These are phyloP conservation scores for Seminavis robusta DNA, from an alignment of 108 stramenopile genomes.

Conservation along the genomic window DNA sequence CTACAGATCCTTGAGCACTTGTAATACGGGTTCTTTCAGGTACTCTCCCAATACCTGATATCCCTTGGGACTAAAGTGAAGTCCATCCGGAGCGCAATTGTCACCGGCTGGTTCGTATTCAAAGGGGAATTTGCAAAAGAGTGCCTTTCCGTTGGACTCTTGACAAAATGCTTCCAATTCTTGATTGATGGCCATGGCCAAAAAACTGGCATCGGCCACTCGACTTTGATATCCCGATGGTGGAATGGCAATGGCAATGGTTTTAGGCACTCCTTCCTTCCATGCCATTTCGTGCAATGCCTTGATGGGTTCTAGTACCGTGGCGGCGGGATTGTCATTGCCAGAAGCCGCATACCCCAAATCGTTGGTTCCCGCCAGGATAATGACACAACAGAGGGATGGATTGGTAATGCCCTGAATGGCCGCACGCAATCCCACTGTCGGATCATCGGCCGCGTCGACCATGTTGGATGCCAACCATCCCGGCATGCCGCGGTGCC, in stretches of 20 bases:
- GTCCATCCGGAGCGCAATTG: slow-evolving; percentile 49
- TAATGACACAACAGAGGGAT: slow-evolving; percentile 40
- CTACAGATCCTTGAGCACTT: too few species aligned
- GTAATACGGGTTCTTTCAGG: too few species aligned
- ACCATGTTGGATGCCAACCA: slow-evolving; percentile 59
- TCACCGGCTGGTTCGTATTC: slow-evolving; percentile 19
- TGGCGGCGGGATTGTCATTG: slow-evolving; percentile 34
- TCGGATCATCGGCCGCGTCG: slow-evolving; percentile 30
- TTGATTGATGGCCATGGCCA: slow-evolving; percentile 39
- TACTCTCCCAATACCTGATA: slow-evolving; percentile 52
- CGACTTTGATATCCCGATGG: slow-evolving; percentile 56
- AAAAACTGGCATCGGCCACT: slow-evolving; percentile 17
- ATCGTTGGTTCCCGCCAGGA: slow-evolving; percentile 74
- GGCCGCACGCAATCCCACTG: slow-evolving; percentile 25
- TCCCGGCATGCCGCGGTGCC: slow-evolving; percentile 63
- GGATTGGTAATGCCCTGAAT: slow-evolving; percentile 35
- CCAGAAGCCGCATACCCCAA: slow-evolving; percentile 39
- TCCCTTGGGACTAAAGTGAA: slow-evolving; percentile 62
- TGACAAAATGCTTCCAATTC: slow-evolving; percentile 30
- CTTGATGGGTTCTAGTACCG: slow-evolving; percentile 21
- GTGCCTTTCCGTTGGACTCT: slow-evolving; percentile 12
- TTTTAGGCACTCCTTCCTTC: slow-evolving; percentile 19
- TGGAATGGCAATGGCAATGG: slow-evolving; percentile 66
- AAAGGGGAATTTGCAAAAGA: slow-evolving; percentile 56
- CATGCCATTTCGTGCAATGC: slow-evolving; percentile 28